These are phyloP conservation scores for Solanum hybrid DNA, from an alignment of 305 asterid genomes.

Conservation along the genomic window DNA sequence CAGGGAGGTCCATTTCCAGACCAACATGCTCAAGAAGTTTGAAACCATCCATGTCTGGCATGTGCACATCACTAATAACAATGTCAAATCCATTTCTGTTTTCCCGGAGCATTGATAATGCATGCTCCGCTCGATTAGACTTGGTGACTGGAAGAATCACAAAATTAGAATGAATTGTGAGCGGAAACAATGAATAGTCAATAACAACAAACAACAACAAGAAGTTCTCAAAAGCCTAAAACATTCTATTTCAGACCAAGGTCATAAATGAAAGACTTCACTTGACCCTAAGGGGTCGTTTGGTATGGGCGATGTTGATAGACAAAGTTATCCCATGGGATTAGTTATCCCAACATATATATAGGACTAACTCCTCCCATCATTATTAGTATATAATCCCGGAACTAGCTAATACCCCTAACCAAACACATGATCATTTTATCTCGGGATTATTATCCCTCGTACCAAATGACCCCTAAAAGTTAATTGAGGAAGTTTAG, in stretches of 20 bases:
- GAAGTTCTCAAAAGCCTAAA: neutral
- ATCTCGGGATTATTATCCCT: neutral
- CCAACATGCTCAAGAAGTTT: constrained; percentile 78
- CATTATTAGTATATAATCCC: neutral
- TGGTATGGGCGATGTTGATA: neutral
- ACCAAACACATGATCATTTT: neutral
- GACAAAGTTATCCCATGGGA: neutral
- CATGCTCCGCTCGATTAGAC: constrained; percentile 67
- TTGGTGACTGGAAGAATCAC: constrained; percentile 45
- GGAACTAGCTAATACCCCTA: neutral
- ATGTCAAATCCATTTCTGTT: constrained; percentile 71
- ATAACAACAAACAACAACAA: neutral
- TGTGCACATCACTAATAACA: constrained; percentile 85
- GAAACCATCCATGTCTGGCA: constrained; percentile 94
- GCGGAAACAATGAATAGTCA: neutral
- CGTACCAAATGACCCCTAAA: neutral
- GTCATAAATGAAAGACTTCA: neutral
- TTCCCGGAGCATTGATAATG: constrained; percentile 49
- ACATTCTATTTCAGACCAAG: neutral
- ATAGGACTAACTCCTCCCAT: neutral
- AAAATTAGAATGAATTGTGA: neutral
- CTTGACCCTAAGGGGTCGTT: neutral
- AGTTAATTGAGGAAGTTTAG: neutral
- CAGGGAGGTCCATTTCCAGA: constrained; percentile 88
- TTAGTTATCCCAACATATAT: neutral